Conservation (phyloP, 2,329 filamentous ascomycete genomes). For the Fusarium metavorans region DNA sequence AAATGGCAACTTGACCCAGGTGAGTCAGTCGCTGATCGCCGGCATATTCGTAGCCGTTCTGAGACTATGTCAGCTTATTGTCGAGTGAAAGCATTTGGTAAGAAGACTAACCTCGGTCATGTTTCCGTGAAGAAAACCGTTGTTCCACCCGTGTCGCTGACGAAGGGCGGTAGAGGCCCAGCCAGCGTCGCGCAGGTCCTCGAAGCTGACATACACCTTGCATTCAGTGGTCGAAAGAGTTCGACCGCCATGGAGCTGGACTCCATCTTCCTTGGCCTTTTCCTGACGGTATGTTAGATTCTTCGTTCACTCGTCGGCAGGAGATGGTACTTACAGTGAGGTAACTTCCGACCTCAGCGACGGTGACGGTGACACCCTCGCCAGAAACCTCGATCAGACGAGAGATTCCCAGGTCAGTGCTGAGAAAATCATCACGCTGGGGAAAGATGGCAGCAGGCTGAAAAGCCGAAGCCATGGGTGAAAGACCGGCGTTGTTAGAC, state of each 20-base stretch:
- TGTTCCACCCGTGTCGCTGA: constrained; percentile 58
- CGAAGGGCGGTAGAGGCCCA: constrained; percentile 61
- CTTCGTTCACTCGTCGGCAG: neutral
- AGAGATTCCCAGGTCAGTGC: constrained; percentile 60
- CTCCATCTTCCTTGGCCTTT: constrained; percentile 49
- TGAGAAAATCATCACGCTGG: constrained; percentile 50
- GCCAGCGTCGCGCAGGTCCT: constrained; percentile 71
- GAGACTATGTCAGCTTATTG: neutral
- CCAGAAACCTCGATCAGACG: constrained; percentile 59
- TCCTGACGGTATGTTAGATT: constrained; percentile 50
- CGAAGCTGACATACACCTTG: constrained; percentile 66
- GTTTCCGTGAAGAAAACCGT: constrained; percentile 39
- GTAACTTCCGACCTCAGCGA: constrained; percentile 57
- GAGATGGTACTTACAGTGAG: constrained; percentile 55
- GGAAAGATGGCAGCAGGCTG: constrained; percentile 56
- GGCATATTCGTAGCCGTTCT: constrained; percentile 15
- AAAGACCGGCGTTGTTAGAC: constrained; percentile 60
- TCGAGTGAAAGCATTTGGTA: neutral
- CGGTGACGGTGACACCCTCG: constrained; percentile 42
- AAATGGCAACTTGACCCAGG: constrained; percentile 47
- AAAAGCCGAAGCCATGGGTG: constrained; percentile 73
- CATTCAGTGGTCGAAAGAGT: constrained; percentile 53
- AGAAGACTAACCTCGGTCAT: constrained; percentile 20
- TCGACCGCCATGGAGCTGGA: constrained; percentile 52
- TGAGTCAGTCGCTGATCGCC: constrained; percentile 19